Base-by-base conservation (phyloP, 1,284 basidiomycete species). In the Puccinia polysora region DNA sequence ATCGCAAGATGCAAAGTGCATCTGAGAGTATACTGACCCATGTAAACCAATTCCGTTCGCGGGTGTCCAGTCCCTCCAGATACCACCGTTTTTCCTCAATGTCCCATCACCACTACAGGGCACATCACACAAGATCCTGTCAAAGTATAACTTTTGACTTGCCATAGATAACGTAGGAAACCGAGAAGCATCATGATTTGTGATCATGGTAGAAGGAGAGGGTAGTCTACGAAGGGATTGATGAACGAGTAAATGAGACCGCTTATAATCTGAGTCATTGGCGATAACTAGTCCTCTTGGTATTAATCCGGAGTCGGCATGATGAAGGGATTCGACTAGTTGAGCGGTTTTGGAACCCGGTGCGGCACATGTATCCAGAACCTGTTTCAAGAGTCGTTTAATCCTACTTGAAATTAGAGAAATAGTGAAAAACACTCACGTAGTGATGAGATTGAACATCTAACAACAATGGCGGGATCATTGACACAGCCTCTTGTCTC, bases 351-450 rank as follows among this genome's bases (percentile, higher is more conserved):
- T 98, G 36, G 92, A 96, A 15, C 96, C 96, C 0, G 96, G 96
- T 1, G 96, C 95, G n/a, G 96, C 96, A 79, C 95, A 99, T 89
- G 97, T 92, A 81, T 99, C 95, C 76, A 98, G 86, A 45, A 92
- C 90, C 88, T 91, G 74, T 12, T n/a, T 15, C 30, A 28, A 43
- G 12, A 58, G 49, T 7, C 12, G 25, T 18, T 20, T n/a, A 32
- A 23, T 25, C 18, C 34, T n/a, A n/a, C n/a, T n/a, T n/a, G n/a
- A n/a, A n/a, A n/a, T n/a, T n/a, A n/a, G n/a, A n/a, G n/a, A n/a
- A n/a, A n/a, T n/a, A n/a, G 40, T 43, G 40, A 43, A 43, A 43
- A 18, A 15, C 6, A 12, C 58, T 60, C 74, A 90, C 91, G 75
- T 83, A 83, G 78, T 97, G 93, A 79, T 94, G 88, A 0, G 93